Evolutionary conservation across 192 early-diverging fungal species (phyloP), one percentile per base, ranked within the genome.

Genomic region (Allomyces arbusculus): DNA sequence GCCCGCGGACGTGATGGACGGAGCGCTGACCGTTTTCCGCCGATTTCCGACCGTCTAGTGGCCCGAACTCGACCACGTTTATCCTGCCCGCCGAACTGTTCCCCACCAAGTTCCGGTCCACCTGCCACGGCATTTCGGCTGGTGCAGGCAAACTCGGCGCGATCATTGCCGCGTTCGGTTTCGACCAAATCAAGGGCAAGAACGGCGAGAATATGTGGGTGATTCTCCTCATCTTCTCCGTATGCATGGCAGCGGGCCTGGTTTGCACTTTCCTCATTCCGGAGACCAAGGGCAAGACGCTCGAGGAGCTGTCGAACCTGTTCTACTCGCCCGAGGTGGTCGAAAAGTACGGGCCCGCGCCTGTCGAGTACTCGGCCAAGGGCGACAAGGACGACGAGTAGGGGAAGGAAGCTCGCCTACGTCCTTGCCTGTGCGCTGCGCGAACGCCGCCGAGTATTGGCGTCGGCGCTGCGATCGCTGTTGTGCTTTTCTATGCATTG

Each of bases 31-130:
- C 33, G 26, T 40, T 40, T 40, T 40, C 33, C 33, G 8, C 33
- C 33, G 0, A 0, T 40, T 3, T 40, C 33, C 33, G 33, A 40
- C 7, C 33, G 33, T 40, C 7, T 40, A 40, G 20, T 10, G 50
- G 50, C 50, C 50, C 68, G 19, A 69, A 69, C 58, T 62, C 65
- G 40, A 69, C 68, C 8, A 91, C 89, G 0, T 91, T 91, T 64
- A 82, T 91, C 58, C 82, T 90, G 63, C 89, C 89, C 44, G 85
- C 83, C 66, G 89, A 91, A 70, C 80, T 81, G 12, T 91, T 88
- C 76, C 89, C 89, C 4, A 91, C 89, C 10, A 79, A 87, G 10
- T 89, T 88, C 75, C 75, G 88, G 33, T 85, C 88, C 0, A 89
- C 89, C 9, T 78, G 80, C 23, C 88, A 90, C 67, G 89, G 89